phyloP scores from a whole-genome alignment of 495 filamentous ascomycete genomes.

The Trichocladium antarcticum region DNA sequence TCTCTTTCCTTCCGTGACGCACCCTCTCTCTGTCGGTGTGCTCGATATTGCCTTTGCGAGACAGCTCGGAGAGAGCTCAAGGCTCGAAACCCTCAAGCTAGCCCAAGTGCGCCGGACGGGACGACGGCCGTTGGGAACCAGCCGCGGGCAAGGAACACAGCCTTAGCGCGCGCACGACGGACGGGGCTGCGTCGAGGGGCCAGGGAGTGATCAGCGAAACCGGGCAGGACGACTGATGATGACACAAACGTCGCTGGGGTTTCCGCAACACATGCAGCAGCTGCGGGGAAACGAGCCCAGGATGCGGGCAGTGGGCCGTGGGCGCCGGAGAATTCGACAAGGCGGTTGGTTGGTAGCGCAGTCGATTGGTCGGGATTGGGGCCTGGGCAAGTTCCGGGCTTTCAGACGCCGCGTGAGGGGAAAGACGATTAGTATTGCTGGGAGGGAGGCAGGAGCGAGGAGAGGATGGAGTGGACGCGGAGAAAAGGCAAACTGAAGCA shows the following conservation, averaged over 20 bases:
- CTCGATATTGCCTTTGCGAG: no score
- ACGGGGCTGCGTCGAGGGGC: background rate
- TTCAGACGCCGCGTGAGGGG: conserved; percentile 13
- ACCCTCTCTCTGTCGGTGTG: background rate
- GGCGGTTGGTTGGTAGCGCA: background rate
- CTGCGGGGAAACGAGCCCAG: background rate
- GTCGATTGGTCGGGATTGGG: no score
- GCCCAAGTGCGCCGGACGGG: no score
- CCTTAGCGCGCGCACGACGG: no score
- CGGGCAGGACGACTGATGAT: conserved; percentile 10
- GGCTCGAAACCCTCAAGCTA: no score
- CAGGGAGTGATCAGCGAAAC: conserved; percentile 1
- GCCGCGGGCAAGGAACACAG: no score
- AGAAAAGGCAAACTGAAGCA: conserved; percentile 13
- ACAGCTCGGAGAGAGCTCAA: no score
- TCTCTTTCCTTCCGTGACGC: background rate
- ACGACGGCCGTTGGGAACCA: no score
- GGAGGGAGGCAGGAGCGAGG: conserved; percentile 3
- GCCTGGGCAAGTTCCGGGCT: conserved; percentile 22
- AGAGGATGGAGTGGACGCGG: conserved; percentile 15
- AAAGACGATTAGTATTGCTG: background rate
- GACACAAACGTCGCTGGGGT: conserved; percentile 12
- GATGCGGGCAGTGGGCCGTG: background rate
- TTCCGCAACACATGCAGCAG: background rate
- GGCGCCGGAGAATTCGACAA: background rate